Percentiles rank a stretch among this genome's conserved stretches.
These are phyloP conservation scores for Solanum etuberosum DNA, from an alignment of 257 asterid species.

Conservation along the genomic window DNA sequence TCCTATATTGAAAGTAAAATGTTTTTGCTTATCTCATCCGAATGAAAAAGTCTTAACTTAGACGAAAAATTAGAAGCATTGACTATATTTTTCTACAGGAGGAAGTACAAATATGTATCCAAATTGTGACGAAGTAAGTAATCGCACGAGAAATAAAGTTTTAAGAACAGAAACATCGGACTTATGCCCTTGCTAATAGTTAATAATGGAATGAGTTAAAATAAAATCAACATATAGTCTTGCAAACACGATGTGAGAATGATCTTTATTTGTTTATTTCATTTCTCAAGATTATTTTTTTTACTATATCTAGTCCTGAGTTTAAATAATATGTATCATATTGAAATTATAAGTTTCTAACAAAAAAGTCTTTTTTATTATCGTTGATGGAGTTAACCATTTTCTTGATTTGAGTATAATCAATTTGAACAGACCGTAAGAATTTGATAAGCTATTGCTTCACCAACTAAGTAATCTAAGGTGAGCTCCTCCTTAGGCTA, in stretches of 20 bases:
- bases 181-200: not conserved
- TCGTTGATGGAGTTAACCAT: too few species aligned
- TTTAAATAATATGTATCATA: not conserved
- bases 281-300: not conserved
- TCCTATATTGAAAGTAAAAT: too few species aligned
- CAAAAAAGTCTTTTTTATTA: not conserved
- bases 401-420: too few species aligned
- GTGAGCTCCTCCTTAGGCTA: not conserved
- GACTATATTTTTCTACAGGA: not conserved
- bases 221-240: not conserved
- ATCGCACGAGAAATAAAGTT: too few species aligned
- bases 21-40: too few species aligned
- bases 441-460: not conserved
- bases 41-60: too few species aligned
- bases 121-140: not conserved
- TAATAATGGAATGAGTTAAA: not conserved
- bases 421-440: not conserved
- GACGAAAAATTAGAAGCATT: not conserved
- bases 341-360: not conserved
- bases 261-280: not conserved
- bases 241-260: not conserved
- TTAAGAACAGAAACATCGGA: not conserved
- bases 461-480: too few species aligned
- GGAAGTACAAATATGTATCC: not conserved
- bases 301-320: accelerated